A percentile compares a stretch with the other conserved stretches of the same genome.
Conservation (phyloP, 306 rosid species). For the Pterocarpus santalinus region DNA sequence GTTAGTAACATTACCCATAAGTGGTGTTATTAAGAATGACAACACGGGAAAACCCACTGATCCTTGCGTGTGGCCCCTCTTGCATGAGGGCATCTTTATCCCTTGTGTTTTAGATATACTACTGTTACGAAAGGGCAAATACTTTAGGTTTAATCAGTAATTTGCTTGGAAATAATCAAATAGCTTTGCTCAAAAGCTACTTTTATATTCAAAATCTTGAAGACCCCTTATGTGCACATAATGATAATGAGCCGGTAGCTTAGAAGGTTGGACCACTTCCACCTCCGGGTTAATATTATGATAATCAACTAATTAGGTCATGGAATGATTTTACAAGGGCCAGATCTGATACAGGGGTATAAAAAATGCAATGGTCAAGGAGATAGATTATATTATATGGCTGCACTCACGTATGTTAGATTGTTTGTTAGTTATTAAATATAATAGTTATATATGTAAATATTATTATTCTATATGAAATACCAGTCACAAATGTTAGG, state of each 20-base stretch:
- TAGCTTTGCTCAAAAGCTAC: constrained; percentile 51
- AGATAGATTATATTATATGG: background rate
- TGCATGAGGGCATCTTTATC: constrained; percentile 34
- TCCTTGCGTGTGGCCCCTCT: constrained; percentile 57
- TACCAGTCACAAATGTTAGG: background rate
- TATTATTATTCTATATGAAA: background rate
- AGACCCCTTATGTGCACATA: constrained; percentile 1
- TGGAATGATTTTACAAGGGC: background rate
- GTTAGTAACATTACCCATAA: constrained; percentile 49
- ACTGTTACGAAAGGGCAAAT: constrained; percentile 36
- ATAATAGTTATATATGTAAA: too few relatives aligned
- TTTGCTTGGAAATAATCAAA: constrained; percentile 43
- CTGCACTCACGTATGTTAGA: too few relatives aligned
- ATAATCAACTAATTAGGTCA: background rate
- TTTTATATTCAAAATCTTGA: constrained; percentile 39
- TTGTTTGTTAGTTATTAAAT: too few relatives aligned
- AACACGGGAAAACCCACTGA: constrained; percentile 49
- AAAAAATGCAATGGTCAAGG: background rate
- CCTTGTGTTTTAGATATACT: constrained; percentile 33
- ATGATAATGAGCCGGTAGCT: background rate
- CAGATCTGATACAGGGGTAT: too few relatives aligned
- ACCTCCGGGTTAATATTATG: background rate
- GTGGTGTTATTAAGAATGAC: constrained; percentile 53
- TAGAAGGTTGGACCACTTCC: background rate
- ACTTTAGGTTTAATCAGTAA: constrained; percentile 25